Conservation (phyloP, 2,329 filamentous ascomycete species). For the Diaporthe longicolla region DNA sequence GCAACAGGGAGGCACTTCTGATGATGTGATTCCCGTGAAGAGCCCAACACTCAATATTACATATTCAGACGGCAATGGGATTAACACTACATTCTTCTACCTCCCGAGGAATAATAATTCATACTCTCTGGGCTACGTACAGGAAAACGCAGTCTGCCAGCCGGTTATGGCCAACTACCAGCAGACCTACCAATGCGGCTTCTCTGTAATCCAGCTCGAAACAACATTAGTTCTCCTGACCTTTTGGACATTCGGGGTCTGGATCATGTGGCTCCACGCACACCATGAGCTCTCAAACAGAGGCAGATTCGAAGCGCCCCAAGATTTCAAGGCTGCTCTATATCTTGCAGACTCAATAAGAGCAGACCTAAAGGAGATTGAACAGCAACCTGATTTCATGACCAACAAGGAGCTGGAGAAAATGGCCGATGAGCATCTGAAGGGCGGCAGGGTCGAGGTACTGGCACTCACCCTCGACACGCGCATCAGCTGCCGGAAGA, state of each 20-base stretch:
- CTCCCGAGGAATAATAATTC: neutral
- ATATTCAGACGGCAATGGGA: neutral
- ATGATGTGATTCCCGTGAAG: neutral
- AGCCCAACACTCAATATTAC: constrained; percentile 27
- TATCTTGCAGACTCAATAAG: constrained; percentile 23
- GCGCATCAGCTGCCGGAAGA: neutral
- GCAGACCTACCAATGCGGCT: constrained; percentile 48
- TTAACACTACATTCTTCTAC: neutral
- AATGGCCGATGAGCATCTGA: neutral
- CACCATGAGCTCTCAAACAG: constrained; percentile 30
- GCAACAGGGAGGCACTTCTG: neutral
- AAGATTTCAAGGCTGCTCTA: constrained; percentile 3
- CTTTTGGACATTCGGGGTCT: constrained; percentile 46
- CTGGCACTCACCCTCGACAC: neutral
- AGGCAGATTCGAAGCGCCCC: constrained; percentile 18
- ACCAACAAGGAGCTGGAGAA: neutral
- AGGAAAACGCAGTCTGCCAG: constrained; percentile 25
- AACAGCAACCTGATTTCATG: neutral
- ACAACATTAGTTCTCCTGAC: constrained; percentile 38
- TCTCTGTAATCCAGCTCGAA: constrained; percentile 48
- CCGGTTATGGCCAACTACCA: neutral
- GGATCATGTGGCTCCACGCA: constrained; percentile 44
- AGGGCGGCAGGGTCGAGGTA: constrained; percentile 11
- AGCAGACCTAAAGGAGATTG: neutral
- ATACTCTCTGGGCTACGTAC: neutral